Conservation (phyloP, 257 asterid species). For the Primulina eburnea region DNA sequence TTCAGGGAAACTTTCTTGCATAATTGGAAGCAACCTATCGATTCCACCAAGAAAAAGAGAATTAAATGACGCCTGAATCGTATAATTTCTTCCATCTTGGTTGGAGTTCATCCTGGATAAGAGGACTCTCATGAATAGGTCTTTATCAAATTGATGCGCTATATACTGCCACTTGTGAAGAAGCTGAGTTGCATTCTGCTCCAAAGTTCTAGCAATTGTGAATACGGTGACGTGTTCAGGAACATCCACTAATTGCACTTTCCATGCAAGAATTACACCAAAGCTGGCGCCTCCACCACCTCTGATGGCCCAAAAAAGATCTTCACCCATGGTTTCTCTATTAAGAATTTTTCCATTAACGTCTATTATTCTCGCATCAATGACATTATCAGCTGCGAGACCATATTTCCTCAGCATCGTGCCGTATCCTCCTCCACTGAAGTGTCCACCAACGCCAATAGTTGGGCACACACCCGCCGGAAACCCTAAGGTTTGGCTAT, state of each 20-base stretch:
- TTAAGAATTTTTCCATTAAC: slow-evolving; percentile 33
- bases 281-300: no score
- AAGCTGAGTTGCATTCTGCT: slow-evolving; percentile 26
- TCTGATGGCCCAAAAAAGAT: slow-evolving; percentile 39
- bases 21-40: slow-evolving; percentile 21
- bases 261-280: no score
- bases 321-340: slow-evolving; percentile 35
- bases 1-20: slow-evolving; percentile 33
- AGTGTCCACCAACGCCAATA: slow-evolving; percentile 36
- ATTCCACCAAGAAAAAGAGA: slow-evolving; percentile 33
- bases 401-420: slow-evolving; percentile 33
- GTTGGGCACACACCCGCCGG: slow-evolving; percentile 42
- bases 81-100: slow-evolving; percentile 20
- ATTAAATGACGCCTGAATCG: slow-evolving; percentile 17
- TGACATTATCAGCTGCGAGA: slow-evolving; percentile 34
- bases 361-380: slow-evolving; percentile 35
- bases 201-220: slow-evolving; percentile 16
- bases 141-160: slow-evolving; percentile 20
- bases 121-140: slow-evolving; percentile 24
- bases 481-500: slow-evolving; percentile 30
- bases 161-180: slow-evolving; percentile 32
- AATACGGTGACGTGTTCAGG: slow-evolving; percentile 41
- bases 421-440: slow-evolving; percentile 48
- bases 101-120: slow-evolving; percentile 6
- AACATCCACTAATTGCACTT: slow-evolving; percentile 32